Percentiles rank a stretch among this genome's conserved stretches.
These are phyloP conservation scores for Lactarius psammicola DNA, from an alignment of 768 basidiomycete species.

Conservation along the genomic window DNA sequence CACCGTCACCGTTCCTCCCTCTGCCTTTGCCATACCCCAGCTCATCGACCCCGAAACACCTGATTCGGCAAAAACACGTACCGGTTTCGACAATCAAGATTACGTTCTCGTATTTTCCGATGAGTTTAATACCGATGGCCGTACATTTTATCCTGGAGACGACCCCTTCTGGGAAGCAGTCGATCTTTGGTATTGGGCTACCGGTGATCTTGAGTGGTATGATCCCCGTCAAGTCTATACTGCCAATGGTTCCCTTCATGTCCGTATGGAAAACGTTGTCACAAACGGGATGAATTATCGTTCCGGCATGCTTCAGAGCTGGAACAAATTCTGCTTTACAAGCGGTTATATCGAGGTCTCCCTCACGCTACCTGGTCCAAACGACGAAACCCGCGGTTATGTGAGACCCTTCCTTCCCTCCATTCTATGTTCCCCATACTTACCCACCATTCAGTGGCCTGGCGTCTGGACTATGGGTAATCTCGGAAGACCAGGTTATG, in stretches of 20 bases:
- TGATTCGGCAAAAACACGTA: constrained; percentile 50
- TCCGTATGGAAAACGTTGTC: constrained; percentile 56
- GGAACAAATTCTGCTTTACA: constrained; percentile 90
- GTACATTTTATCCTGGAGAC: constrained; percentile 57
- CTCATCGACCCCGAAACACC: constrained; percentile 77
- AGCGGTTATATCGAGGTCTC: constrained; percentile 71
- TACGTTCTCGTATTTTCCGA: constrained; percentile 70
- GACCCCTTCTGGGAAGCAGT: constrained; percentile 72
- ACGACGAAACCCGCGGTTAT: constrained; percentile 49
- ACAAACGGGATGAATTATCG: constrained; percentile 63
- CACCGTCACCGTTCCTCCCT: constrained; percentile 54
- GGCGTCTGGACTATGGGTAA: constrained; percentile 91
- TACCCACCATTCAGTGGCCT: constrained; percentile 56
- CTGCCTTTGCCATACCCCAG: constrained; percentile 46
- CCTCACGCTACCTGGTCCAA: constrained; percentile 57
- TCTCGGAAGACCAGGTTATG: constrained; percentile 76
- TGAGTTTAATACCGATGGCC: constrained; percentile 57
- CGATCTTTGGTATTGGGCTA: constrained; percentile 71
- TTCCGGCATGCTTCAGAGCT: constrained; percentile 80
- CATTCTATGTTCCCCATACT: background rate
- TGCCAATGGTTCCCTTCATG: constrained; percentile 59
- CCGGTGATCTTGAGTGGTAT: constrained; percentile 75
- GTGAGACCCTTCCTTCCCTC: constrained; percentile 34
- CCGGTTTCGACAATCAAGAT: constrained; percentile 66
- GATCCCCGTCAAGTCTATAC: constrained; percentile 67